phyloP scores from a whole-genome alignment of 1,284 basidiomycete genomes.

The Sparassis latifolia region DNA sequence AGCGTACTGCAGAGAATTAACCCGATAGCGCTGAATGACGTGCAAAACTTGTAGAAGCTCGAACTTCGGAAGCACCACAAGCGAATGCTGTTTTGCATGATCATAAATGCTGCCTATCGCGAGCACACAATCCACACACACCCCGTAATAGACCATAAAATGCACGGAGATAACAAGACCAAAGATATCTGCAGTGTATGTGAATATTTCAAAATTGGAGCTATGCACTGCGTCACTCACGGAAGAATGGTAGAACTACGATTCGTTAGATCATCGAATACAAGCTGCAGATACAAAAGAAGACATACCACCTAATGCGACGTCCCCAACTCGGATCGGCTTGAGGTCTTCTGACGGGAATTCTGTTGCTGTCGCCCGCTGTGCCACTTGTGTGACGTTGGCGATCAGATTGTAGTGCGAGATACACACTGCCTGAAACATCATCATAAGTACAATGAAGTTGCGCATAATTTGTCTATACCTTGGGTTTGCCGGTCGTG shows the following conservation, averaged over 20 bases:
- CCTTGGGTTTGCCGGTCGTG: constrained; percentile 78
- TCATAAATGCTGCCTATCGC: not conserved
- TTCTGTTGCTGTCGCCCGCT: constrained; percentile 30
- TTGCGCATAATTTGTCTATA: constrained; percentile 30
- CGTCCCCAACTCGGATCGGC: constrained; percentile 49
- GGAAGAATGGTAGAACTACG: constrained; percentile 28
- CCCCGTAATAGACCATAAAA: constrained; percentile 43
- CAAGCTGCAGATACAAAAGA: not conserved
- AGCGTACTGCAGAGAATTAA: constrained; percentile 53
- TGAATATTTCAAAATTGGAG: not conserved
- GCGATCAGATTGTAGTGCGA: constrained; percentile 63
- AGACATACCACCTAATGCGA: constrained; percentile 41
- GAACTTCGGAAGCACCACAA: constrained; percentile 65
- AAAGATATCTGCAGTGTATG: constrained; percentile 50
- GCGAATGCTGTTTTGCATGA: constrained; percentile 25
- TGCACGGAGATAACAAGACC: constrained; percentile 56
- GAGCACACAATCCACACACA: constrained; percentile 16
- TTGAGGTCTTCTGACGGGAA: constrained; percentile 24
- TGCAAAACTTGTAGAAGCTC: constrained; percentile 55
- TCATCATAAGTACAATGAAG: constrained; percentile 44
- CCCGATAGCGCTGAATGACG: constrained; percentile 56
- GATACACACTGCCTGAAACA: constrained; percentile 59
- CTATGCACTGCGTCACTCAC: constrained; percentile 11
- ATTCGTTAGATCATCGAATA: not conserved
- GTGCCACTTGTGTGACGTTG: constrained; percentile 57